phyloP scores from a whole-genome alignment of 768 basidiomycete genomes.

The Tulasnella sp. region DNA sequence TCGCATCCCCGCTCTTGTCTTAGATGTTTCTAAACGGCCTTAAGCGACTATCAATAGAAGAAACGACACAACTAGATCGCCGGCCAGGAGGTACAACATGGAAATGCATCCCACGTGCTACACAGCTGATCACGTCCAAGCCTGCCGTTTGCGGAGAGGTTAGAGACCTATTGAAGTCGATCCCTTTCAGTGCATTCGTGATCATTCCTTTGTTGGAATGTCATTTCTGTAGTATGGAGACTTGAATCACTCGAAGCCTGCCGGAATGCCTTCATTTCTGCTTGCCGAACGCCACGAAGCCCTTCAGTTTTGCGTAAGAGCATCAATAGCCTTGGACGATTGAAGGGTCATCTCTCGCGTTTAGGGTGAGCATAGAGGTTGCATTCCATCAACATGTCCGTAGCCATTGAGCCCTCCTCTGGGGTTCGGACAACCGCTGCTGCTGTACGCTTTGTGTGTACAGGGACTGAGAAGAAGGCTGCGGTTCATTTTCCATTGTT shows the following conservation, averaged over 20 bases:
- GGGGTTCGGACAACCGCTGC: not conserved
- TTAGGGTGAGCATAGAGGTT: not conserved
- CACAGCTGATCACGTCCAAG: not conserved
- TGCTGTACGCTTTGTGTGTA: not conserved
- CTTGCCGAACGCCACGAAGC: conserved; percentile 7
- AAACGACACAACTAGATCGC: not conserved
- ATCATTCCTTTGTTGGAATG: not conserved
- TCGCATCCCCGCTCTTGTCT: not conserved
- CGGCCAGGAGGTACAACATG: not conserved
- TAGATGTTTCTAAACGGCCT: not conserved
- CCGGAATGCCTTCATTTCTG: conserved; percentile 3
- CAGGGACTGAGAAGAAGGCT: not conserved
- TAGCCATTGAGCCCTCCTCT: not conserved
- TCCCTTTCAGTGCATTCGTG: not conserved
- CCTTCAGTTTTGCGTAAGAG: conserved; percentile 1
- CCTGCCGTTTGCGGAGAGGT: conserved; percentile 5
- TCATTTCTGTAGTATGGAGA: not conserved
- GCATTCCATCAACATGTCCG: not conserved
- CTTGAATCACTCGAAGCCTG: not conserved
- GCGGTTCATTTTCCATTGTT: not conserved
- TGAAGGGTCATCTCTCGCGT: not conserved
- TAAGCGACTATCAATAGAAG: not conserved
- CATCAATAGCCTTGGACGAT: not conserved
- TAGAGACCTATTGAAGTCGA: not conserved
- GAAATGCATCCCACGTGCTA: not conserved